Evolutionary conservation across 2,329 filamentous ascomycete species (phyloP), one percentile per base, ranked within the genome.

Genomic region (Aplosporella prunicola): DNA sequence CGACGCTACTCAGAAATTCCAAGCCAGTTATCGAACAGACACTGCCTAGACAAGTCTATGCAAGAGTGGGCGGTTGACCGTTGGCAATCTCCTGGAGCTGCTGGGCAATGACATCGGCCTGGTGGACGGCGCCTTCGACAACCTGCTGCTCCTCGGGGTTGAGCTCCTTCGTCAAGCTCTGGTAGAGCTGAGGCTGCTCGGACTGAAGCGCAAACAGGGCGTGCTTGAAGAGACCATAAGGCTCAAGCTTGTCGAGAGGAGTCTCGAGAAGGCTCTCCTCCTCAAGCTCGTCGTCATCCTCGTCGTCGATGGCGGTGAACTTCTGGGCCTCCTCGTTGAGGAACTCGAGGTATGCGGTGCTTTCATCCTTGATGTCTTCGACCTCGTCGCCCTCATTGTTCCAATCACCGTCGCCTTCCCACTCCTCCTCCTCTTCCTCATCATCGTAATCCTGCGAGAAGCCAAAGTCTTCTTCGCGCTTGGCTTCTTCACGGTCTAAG

Each of bases 341-440:
- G 67, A 98, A 98, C 48, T 96, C 88, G 31, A 98, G 75, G 58
- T 98, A 98, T 5, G 89, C 86, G 16, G 83, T 82, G 58, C 85
- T 91, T 63, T 96, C 89, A 51, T 95, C 89, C 53, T 87, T 83
- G 51, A 78, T 72, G 44, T 94, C 68, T 31, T 71, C 68, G 18
- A 61, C 63, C 45, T 85, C 83, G 18, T 76, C 75, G 31, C 76
- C 76, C 45, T 76, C 72, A 33, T 72, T 69, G 32, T 71, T 71
- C 76, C 76, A 79, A 41, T 82, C 80, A 24, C 81, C 74, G 46
- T 86, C 83, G 28, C 71, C 78, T 41, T 79, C 76, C 86, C 86
- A 93, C 56, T 83, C 76, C 34, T 76, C 88, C 25, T 88, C 85
- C 27, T 87, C 84, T 32, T 81, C 80, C 66, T 83, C 86, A 43